Evolutionary conservation across 345 rosid genomes (phyloP), one percentile per base, ranked within the genome.

Genomic region (Arabidopsis thaliana): DNA sequence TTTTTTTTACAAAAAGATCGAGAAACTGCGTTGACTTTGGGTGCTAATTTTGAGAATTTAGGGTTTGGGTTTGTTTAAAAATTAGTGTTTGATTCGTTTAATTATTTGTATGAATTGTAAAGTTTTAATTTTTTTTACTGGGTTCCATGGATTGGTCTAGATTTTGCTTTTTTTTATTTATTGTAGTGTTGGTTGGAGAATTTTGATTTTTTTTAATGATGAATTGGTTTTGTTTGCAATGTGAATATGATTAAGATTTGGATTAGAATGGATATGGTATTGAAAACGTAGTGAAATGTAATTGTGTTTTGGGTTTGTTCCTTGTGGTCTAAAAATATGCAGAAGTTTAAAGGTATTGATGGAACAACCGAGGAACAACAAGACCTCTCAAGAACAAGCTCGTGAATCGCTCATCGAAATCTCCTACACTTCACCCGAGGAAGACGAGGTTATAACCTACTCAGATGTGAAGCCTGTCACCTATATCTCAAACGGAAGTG

Each of bases 351-450:
- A 66, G 60, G 59, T 23, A 76, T 69, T 76, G 80, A 78, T 78
- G 81, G 81, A 78, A 72, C 69, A 59, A 78, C 81, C 69, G 9
- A 72, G 73, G 72, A 34, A 59, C 58, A 55, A 59, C 58, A 55
- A 72, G 62, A 59, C 67, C 25, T 59, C 69, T 67, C 77, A 78
- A 72, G 81, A 78, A 6, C 78, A 78, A 67, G 65, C 63, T 2
- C 73, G 73, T 66, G 81, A 78, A 49, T 67, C 78, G 59, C 81
- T 78, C 6, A 78, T 78, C 7, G 78, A 72, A n/a, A 78, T 78
- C 40, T 16, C 81, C 10, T 72, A 78, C 64, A 71, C 81, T 66
- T 72, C 59, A 20, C 78, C 78, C 0, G 81, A 71, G 44, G 80
- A 78, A 22, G 71, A 63, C 12, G 49, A 34, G 22, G 5, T 51